Conservation (phyloP, 2,329 filamentous ascomycete species). For the Hirsutella thompsonii region DNA sequence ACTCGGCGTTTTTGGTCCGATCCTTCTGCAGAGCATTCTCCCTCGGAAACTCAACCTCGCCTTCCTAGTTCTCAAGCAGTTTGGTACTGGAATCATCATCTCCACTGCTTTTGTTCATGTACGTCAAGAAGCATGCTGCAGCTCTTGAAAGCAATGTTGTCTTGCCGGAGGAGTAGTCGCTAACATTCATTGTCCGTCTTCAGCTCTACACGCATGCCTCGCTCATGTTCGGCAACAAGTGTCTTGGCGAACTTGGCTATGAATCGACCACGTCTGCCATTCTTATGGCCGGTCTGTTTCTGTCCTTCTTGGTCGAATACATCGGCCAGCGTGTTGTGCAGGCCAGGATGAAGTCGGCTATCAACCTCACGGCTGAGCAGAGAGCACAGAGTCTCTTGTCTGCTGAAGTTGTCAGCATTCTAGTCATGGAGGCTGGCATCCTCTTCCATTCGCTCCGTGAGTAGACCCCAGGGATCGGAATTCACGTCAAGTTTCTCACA, state of each 20-base stretch:
- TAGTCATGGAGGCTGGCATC: constrained; percentile 60
- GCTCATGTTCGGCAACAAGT: constrained; percentile 61
- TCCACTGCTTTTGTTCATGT: constrained; percentile 60
- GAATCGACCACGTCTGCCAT: constrained; percentile 59
- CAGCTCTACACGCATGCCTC: constrained; percentile 62
- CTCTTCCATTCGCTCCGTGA: constrained; percentile 61
- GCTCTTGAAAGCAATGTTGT: background rate
- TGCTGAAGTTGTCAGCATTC: constrained; percentile 44
- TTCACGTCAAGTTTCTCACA: too few relatives aligned
- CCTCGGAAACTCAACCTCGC: constrained; percentile 32
- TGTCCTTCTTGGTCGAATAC: constrained; percentile 63
- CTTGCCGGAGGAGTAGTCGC: background rate
- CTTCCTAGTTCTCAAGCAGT: constrained; percentile 57
- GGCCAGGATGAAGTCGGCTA: constrained; percentile 16
- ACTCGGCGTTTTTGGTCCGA: constrained; percentile 56
- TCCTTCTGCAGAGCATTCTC: constrained; percentile 47
- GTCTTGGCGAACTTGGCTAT: constrained; percentile 51
- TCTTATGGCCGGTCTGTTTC: constrained; percentile 59
- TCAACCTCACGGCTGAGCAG: constrained; percentile 11
- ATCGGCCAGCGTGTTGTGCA: constrained; percentile 45
- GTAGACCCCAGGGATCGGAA: too few relatives aligned
- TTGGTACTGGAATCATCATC: constrained; percentile 61
- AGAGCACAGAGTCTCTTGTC: constrained; percentile 14
- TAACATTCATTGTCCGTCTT: background rate
- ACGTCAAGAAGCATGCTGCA: too few relatives aligned